A percentile compares a stretch with the other conserved stretches of the same genome.
Conservation (phyloP, 805 yeast genomes). For the Ogataea thermomethanolica region DNA sequence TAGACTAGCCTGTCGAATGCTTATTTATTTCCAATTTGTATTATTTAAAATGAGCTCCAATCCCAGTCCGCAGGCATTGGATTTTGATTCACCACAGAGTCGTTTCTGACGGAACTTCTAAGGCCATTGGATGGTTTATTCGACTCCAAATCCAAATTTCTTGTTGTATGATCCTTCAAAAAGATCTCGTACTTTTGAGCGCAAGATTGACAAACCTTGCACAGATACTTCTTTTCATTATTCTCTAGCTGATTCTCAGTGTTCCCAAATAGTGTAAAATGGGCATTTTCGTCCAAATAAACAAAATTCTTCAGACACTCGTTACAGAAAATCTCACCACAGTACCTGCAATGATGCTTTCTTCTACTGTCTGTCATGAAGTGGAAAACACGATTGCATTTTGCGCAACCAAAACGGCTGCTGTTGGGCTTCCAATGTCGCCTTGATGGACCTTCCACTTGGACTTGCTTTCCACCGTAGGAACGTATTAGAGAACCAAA, state of each 20-base stretch:
- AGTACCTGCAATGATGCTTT: slow-evolving; percentile 39
- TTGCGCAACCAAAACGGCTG: slow-evolving; percentile 57
- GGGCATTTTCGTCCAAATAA: slow-evolving; percentile 34
- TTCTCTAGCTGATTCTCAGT: slow-evolving; percentile 14
- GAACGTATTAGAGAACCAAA: slow-evolving; percentile 24
- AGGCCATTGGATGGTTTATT: slow-evolving; percentile 13
- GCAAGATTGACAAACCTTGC: slow-evolving; percentile 35
- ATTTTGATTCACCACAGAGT: slow-evolving; percentile 18
- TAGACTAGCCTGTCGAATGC: not conserved
- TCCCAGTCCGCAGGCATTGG: slow-evolving; percentile 38
- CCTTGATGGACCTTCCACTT: slow-evolving; percentile 44
- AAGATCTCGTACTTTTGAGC: slow-evolving; percentile 34
- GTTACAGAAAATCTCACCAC: slow-evolving; percentile 41
- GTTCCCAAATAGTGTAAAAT: slow-evolving; percentile 34
- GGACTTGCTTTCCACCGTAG: not conserved
- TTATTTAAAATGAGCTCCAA: slow-evolving; percentile 36
- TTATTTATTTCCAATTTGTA: slow-evolving; percentile 1
- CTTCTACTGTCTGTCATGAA: slow-evolving; percentile 63
- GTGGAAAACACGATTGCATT: slow-evolving; percentile 67
- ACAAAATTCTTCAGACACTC: slow-evolving; percentile 35
- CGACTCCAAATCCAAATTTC: slow-evolving; percentile 26
- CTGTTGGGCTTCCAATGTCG: slow-evolving; percentile 76
- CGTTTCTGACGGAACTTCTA: slow-evolving; percentile 15
- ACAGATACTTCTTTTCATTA: slow-evolving; percentile 26
- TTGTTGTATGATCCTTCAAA: slow-evolving; percentile 30